Percentiles rank a stretch among this genome's conserved stretches.
Evolutionary conservation across 2,329 filamentous ascomycete genomes (phyloP).

Genomic region (Talaromyces sp.): DNA sequence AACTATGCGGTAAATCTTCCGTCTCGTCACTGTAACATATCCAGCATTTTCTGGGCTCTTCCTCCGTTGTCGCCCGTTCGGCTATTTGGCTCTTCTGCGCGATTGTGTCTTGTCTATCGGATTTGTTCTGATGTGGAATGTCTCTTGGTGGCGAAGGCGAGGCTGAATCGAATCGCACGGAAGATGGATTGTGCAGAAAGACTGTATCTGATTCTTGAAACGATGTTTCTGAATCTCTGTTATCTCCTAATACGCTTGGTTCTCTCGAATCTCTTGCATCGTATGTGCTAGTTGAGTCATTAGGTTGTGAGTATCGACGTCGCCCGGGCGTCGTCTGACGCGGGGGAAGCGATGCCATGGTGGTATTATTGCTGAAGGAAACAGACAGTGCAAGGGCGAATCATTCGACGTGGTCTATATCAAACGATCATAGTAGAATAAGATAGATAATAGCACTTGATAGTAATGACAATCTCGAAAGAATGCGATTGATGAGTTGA

Average conservation of each 20-base stretch:
- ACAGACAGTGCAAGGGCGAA: not conserved
- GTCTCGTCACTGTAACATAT: constrained; percentile 65
- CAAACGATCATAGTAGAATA: not conserved
- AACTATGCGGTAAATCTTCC: constrained; percentile 57
- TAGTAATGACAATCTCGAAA: not conserved
- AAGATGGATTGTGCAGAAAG: constrained; percentile 11
- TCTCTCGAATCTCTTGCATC: constrained; percentile 6
- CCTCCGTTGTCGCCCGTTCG: constrained; percentile 2
- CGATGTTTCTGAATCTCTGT: not conserved
- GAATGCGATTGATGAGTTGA: not conserved
- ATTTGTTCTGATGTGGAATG: not conserved
- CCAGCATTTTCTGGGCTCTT: constrained; percentile 58
- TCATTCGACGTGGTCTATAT: not conserved
- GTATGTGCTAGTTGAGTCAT: constrained; percentile 6
- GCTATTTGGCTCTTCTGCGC: not conserved
- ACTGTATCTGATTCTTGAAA: constrained; percentile 6
- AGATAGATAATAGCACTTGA: not conserved
- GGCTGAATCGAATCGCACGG: not conserved
- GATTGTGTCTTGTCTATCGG: not conserved
- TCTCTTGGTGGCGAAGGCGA: constrained; percentile 6
- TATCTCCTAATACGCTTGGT: not conserved
- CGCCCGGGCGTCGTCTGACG: constrained; percentile 7
- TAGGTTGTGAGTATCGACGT: constrained; percentile 14
- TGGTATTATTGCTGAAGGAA: not conserved
- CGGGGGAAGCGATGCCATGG: constrained; percentile 19